Evolutionary conservation across 23 red algal species (phyloP).

Genomic region (Agarophyton chilense): DNA sequence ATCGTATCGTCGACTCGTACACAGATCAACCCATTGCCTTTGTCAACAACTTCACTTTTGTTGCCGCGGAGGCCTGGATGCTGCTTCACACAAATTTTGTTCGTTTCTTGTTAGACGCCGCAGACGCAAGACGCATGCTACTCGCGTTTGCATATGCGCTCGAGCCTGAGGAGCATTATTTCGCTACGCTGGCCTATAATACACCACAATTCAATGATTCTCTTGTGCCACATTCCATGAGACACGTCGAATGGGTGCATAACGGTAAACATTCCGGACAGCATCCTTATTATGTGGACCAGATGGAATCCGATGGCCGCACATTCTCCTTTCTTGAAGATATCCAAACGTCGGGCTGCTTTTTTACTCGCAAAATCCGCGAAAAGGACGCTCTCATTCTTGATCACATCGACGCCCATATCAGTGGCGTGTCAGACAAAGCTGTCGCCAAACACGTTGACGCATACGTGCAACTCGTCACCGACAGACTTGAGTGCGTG

Average conservation of each 20-base stretch:
- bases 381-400: conserved; percentile 68
- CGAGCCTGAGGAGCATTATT: conserved; percentile 83
- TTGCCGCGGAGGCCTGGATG: conserved; percentile 82
- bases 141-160: conserved; percentile 68
- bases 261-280: conserved; percentile 79
- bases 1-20: conserved; percentile 45
- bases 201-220: conserved; percentile 55
- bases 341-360: conserved; percentile 18
- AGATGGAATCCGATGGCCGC: conserved; percentile 10
- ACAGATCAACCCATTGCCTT: conserved; percentile 62
- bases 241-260: conserved; percentile 77
- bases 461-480: conserved; percentile 1
- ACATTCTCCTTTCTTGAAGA: conserved; percentile 36
- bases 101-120: conserved; percentile 35
- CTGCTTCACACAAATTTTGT: conserved; percentile 68
- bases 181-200: conserved; percentile 75
- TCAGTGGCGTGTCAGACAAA: conserved; percentile 34
- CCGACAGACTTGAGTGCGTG: neutral
- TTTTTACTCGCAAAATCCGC: conserved; percentile 83
- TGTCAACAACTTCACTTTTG: conserved; percentile 63
- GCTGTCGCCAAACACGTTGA: conserved; percentile 13
- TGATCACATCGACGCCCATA: conserved; percentile 62
- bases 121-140: conserved; percentile 66
- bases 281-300: conserved; percentile 84
- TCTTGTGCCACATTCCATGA: conserved; percentile 66